phyloP scores from a whole-genome alignment of 768 basidiomycete genomes.

The Serendipita indica region DNA sequence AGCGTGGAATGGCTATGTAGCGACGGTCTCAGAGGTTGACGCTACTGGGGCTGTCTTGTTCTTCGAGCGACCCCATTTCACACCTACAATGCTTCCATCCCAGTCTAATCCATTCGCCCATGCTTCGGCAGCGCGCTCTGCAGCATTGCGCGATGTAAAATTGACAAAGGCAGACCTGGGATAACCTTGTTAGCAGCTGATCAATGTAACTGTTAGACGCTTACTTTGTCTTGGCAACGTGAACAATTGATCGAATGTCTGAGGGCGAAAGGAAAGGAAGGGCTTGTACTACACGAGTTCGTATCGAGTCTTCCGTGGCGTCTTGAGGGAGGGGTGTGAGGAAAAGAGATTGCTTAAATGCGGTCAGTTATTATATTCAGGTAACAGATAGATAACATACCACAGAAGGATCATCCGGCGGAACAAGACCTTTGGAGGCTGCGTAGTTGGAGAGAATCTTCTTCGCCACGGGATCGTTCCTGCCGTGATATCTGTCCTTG shows the following conservation, averaged over 20 bases:
- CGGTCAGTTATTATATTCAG: constrained; percentile 11
- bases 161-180: constrained; percentile 87
- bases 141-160: constrained; percentile 67
- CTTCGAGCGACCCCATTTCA: constrained; percentile 83
- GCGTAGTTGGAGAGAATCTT: constrained; percentile 78
- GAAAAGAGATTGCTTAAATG: constrained; percentile 65
- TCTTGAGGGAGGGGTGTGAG: constrained; percentile 56
- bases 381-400: constrained; percentile 33
- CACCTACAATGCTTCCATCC: constrained; percentile 51
- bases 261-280: constrained; percentile 47
- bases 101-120: constrained; percentile 88
- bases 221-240: constrained; percentile 66
- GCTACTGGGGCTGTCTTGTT: constrained; percentile 20
- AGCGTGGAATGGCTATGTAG: too few relatives aligned
- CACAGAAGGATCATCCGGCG: constrained; percentile 77
- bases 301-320: constrained; percentile 59
- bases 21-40: too few relatives aligned
- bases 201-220: constrained; percentile 13
- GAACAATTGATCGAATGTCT: constrained; percentile 68
- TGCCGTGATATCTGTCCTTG: constrained; percentile 85
- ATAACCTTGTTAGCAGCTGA: background rate
- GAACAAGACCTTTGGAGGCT: constrained; percentile 63
- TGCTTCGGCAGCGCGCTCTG: constrained; percentile 76
- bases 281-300: constrained; percentile 53
- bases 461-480: constrained; percentile 83